Evolutionary conservation across 441 rosid species (phyloP), one percentile per base, ranked within the genome.

Genomic region (Bocquillonia castaneifolia): DNA sequence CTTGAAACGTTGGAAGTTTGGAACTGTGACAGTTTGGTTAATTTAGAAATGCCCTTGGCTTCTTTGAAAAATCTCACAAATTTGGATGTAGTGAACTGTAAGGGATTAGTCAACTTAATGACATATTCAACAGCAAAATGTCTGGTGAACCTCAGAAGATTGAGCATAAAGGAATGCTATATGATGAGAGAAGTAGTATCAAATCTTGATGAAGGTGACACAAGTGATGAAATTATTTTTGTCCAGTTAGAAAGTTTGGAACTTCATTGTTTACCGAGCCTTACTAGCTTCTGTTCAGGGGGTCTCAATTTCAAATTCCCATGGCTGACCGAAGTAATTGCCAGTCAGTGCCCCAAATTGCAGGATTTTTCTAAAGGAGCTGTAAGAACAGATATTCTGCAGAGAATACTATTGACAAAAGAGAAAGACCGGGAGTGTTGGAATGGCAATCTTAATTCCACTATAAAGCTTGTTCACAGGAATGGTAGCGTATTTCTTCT

Each of bases 101-200:
- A 10, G 2, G 37, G 37, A 44, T 66, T 72, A 14, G 22, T 22
- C 15, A 26, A 34, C 29, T 31, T 70, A 23, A n/a, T 70, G 9
- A 54, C 74, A 20, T 42, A 47, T n/a, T 54, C 68, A 15, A 69
- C 59, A 0, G 59, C 72, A 29, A 37, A 47, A 60, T 15, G 40
- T 51, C 13, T 69, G 34, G 36, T 84, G 88, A 29, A 83, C 83
- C 69, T 90, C 82, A 69, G 87, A 80, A 69, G 85, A 82, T 22
- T 93, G 88, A 68, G 86, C 83, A 1, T 90, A 86, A 80, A 78
- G 83, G 86, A 90, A 79, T 71, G 84, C 91, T 58, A 88, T 6
- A 13, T 20, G 36, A 1, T 62, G 47, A 42, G 29, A 15, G 56
- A 42, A 6, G 31, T 57, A 13, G 6, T 67, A 31, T 22, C 59